Percentiles rank a stretch among this genome's conserved stretches.
Evolutionary conservation across 441 rosid genomes (phyloP).

Genomic region (Erodium moschatum): DNA sequence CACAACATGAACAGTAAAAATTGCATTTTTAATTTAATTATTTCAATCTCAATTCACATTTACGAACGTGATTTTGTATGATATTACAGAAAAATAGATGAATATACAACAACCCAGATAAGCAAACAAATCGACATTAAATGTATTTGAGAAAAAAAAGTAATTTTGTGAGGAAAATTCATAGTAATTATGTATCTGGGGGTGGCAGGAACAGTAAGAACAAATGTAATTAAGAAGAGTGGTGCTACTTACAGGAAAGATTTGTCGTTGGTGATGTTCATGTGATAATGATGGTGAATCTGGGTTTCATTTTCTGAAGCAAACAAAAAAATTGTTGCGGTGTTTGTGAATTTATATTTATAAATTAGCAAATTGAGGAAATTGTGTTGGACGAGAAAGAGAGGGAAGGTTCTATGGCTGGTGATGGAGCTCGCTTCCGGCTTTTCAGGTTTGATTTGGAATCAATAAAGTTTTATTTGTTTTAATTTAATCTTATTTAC

Average conservation of each 20-base stretch:
- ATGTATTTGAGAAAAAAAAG: no score
- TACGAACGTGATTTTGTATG: background rate
- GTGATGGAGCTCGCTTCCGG: no score
- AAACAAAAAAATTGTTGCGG: background rate
- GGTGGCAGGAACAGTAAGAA: background rate
- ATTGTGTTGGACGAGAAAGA: background rate
- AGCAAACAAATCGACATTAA: background rate
- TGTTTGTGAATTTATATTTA: conserved; percentile 3
- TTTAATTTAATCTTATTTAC: no score
- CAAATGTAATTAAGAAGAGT: background rate
- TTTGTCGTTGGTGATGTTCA: background rate
- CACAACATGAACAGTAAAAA: no score
- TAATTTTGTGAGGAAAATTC: background rate
- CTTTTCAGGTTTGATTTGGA: background rate
- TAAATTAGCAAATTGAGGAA: background rate
- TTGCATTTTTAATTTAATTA: background rate
- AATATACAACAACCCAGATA: background rate
- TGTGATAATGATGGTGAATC: background rate
- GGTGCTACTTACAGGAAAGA: background rate
- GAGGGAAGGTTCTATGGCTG: background rate
- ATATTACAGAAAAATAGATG: background rate
- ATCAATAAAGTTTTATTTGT: background rate
- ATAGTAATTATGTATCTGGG: no score
- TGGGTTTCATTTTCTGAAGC: background rate
- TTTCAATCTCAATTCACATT: background rate